phyloP scores from a whole-genome alignment of 441 rosid genomes.

The Populus trichocarpa region DNA sequence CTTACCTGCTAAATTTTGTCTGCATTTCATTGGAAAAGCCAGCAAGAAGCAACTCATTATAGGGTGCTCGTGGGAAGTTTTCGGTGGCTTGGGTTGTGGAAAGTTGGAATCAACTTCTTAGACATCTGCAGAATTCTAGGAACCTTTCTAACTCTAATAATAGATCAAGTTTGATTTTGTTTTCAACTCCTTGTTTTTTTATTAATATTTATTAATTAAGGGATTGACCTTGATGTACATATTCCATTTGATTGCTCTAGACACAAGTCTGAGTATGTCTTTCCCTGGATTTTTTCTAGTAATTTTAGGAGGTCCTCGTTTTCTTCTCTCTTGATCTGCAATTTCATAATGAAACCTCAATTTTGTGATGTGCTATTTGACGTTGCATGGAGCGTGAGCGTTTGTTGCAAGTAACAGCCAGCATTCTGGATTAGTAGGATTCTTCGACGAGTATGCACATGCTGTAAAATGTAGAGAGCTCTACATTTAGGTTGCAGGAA shows the following conservation, averaged over 20 bases:
- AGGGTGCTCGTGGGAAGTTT: conserved; percentile 30
- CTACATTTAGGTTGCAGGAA: too few relatives aligned
- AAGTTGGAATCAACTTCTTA: conserved; percentile 16
- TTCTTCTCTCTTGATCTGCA: too few relatives aligned
- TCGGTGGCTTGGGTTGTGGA: conserved; percentile 19
- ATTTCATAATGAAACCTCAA: too few relatives aligned
- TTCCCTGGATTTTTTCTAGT: conserved; percentile 18
- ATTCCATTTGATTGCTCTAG: conserved; percentile 45
- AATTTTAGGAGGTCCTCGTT: not conserved
- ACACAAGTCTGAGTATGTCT: conserved; percentile 29
- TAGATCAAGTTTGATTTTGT: conserved; percentile 22
- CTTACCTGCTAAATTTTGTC: conserved; percentile 45
- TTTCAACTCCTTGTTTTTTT: not conserved
- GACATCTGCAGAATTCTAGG: conserved; percentile 40
- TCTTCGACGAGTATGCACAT: too few relatives aligned
- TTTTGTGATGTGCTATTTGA: too few relatives aligned
- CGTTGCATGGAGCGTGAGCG: too few relatives aligned
- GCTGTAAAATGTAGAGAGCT: too few relatives aligned
- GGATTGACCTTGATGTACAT: conserved; percentile 35
- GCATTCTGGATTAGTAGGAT: too few relatives aligned
- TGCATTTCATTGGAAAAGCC: conserved; percentile 31
- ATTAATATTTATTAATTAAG: conserved; percentile 16
- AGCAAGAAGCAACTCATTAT: conserved; percentile 42
- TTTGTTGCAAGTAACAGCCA: too few relatives aligned
- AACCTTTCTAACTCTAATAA: conserved; percentile 44